Conservation (phyloP, 2,329 filamentous ascomycete species). For the Chrysosporium queenslandicum region DNA sequence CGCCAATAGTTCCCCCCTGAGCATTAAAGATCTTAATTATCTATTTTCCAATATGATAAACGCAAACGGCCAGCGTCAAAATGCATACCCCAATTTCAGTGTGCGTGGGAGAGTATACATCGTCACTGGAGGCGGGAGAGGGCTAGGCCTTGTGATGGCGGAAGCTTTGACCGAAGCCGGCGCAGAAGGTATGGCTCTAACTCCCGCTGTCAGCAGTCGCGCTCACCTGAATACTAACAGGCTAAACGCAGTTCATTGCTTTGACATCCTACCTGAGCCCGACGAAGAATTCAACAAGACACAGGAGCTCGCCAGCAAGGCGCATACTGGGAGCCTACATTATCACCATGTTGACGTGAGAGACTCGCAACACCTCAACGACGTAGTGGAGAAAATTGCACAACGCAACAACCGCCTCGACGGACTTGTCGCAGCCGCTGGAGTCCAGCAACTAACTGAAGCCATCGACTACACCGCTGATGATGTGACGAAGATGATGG, state of each 20-base stretch:
- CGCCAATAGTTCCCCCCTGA: background rate
- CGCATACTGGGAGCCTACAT: constrained; percentile 32
- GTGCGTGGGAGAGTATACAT: constrained; percentile 34
- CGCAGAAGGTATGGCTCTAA: constrained; percentile 32
- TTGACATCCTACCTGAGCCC: constrained; percentile 39
- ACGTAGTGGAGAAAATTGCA: constrained; percentile 13
- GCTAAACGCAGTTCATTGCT: constrained; percentile 36
- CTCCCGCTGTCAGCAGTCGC: background rate
- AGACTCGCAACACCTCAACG: constrained; percentile 30
- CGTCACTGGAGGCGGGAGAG: constrained; percentile 37
- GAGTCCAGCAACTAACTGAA: constrained; percentile 35
- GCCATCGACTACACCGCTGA: constrained; percentile 35
- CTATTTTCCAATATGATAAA: background rate
- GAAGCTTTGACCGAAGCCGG: constrained; percentile 41
- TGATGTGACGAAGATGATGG: constrained; percentile 36
- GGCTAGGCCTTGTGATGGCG: constrained; percentile 38
- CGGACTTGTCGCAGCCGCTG: constrained; percentile 36
- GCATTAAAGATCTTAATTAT: background rate
- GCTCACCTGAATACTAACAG: background rate
- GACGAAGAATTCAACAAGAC: constrained; percentile 35
- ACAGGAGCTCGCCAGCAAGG: constrained; percentile 23
- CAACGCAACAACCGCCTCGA: constrained; percentile 26
- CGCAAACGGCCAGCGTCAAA: constrained; percentile 10
- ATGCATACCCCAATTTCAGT: constrained; percentile 39
- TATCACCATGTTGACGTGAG: constrained; percentile 42